Percentiles rank a stretch among this genome's conserved stretches.
Conservation (phyloP, 2,329 filamentous ascomycete genomes). For the Xenosphaeropsis pyriputrescens region DNA sequence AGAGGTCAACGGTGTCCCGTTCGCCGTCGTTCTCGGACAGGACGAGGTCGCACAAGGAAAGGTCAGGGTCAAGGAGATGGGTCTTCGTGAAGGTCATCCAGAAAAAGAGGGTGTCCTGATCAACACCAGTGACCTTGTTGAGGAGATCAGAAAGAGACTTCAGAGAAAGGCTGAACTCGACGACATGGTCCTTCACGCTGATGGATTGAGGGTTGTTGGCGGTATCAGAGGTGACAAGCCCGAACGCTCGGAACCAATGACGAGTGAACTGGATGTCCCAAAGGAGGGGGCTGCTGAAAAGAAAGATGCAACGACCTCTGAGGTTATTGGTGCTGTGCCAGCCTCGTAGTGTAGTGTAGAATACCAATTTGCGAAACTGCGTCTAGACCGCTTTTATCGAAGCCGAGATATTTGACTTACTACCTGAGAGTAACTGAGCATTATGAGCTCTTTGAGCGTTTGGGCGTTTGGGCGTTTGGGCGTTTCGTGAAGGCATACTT, state of each 20-base stretch:
- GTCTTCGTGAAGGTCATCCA: constrained; percentile 66
- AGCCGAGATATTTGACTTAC: too few species aligned
- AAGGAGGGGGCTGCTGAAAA: constrained; percentile 3
- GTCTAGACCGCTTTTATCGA: too few species aligned
- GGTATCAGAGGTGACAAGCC: constrained; percentile 12
- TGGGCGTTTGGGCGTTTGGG: too few species aligned
- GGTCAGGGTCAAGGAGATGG: constrained; percentile 77
- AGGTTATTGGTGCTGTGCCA: constrained; percentile 9
- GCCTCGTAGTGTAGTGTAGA: constrained; percentile 9
- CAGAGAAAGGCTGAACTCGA: constrained; percentile 17
- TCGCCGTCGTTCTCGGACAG: constrained; percentile 80
- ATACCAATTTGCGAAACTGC: too few species aligned
- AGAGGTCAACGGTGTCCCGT: constrained; percentile 64
- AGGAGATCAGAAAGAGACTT: constrained; percentile 43
- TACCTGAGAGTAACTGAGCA: too few species aligned
- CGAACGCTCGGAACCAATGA: neutral
- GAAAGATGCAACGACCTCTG: constrained; percentile 1
- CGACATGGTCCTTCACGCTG: constrained; percentile 11
- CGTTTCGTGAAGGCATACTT: too few species aligned
- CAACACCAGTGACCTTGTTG: constrained; percentile 43
- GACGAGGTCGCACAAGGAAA: constrained; percentile 75
- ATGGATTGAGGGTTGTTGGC: constrained; percentile 15
- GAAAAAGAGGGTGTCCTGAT: constrained; percentile 82
- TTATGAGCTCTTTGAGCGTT: too few species aligned
- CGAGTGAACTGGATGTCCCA: neutral